Percentiles rank a stretch among this genome's conserved stretches.
These are phyloP conservation scores for Tolypocladium tropicale DNA, from an alignment of 2,329 filamentous ascomycete genomes.

Conservation along the genomic window DNA sequence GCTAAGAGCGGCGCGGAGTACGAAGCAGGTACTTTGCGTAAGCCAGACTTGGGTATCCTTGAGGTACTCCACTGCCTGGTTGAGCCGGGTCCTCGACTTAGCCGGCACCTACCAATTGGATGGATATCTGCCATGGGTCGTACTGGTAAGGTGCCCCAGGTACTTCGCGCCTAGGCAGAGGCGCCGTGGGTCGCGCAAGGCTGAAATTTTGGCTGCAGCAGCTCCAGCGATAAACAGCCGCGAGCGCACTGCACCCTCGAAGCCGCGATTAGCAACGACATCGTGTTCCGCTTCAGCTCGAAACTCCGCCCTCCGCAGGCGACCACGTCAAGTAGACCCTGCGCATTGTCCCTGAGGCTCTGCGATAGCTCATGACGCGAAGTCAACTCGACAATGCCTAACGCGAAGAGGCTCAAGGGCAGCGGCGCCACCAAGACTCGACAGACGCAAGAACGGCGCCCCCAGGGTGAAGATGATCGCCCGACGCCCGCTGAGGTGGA, in stretches of 20 bases:
- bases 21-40: too few relatives aligned
- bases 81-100: too few relatives aligned
- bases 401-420: slow-evolving; percentile 48
- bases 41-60: too few relatives aligned
- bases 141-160: too few relatives aligned
- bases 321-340: neutral
- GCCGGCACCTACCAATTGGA: too few relatives aligned
- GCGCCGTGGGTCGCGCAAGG: slow-evolving; percentile 9
- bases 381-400: slow-evolving; percentile 37
- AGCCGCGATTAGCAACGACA: neutral
- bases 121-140: neutral
- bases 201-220: slow-evolving; percentile 9
- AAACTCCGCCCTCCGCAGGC: neutral
- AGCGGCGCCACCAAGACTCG: slow-evolving; percentile 31
- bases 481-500: slow-evolving; percentile 57
- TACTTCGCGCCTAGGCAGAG: too few relatives aligned
- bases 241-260: neutral
- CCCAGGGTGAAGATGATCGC: slow-evolving; percentile 27
- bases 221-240: neutral
- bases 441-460: slow-evolving; percentile 23
- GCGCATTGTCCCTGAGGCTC: neutral
- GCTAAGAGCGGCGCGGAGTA: neutral
- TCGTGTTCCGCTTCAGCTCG: neutral
- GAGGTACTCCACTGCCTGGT: too few relatives aligned
- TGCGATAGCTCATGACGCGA: slow-evolving; percentile 1